Evolutionary conservation across 345 rosid species (phyloP), one percentile per base, ranked within the genome.

Genomic region (Aquilaria yunnanensis): DNA sequence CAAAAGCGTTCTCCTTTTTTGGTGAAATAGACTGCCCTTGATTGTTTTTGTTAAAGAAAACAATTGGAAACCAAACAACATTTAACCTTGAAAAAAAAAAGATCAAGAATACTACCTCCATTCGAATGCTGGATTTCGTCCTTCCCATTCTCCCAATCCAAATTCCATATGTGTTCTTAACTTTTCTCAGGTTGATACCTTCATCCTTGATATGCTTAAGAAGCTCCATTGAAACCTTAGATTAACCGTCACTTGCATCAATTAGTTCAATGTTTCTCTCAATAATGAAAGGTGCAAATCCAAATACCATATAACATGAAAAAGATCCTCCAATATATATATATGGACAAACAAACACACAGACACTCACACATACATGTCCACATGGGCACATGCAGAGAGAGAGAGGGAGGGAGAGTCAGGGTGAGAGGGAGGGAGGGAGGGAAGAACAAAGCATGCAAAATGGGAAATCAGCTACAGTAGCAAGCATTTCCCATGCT

Each of bases 61-160:
- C 23, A 23, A 23, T 23, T 23, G 23, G 23, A 23, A 23, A 23
- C 23, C 8, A 37, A 37, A 37, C 43, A 37, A 9, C 43, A 37
- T 37, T 37, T 37, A 37, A 37, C 8, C 5, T 9, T 37, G 43
- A 9, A 3, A 37, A 54, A 60, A 58, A 33, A 11, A 14, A 47
- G 30, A 54, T 5, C 6, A 47, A 29, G 53, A 61, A 56, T 43
- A 31, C 54, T 67, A 84, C 93, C 92, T 87, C 83, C 52, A 70
- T 63, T 51, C 59, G 63, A 34, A 66, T 71, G 55, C 31, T 57
- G 37, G 75, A 63, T 51, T 80, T 84, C 65, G 78, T 84, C 83
- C 83, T 79, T 66, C 81, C 66, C 75, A 78, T 84, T 81, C 83
- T 78, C 66, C 81, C 67, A 74, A 78, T 84, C 97, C 96, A 90